Evolutionary conservation across 2,329 filamentous ascomycete genomes (phyloP).

Genomic region (Monosporascus sp.): DNA sequence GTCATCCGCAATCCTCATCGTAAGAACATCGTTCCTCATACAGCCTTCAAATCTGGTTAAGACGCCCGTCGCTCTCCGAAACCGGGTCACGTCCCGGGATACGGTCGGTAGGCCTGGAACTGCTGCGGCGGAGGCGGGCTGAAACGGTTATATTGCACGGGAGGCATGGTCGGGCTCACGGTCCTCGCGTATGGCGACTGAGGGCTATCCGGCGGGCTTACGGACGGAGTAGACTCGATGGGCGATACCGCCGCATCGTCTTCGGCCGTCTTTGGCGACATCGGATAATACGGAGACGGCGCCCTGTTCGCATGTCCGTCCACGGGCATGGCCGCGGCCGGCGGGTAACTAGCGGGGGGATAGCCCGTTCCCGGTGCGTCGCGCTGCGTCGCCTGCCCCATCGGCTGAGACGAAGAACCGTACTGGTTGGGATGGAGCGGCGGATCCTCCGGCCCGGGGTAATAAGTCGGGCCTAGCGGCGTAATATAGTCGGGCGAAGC

Average conservation of each 20-base stretch:
- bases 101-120: neutral
- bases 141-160: neutral
- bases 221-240: neutral
- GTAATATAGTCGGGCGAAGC: neutral
- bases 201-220: neutral
- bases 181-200: neutral
- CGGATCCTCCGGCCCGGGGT: conserved; percentile 6
- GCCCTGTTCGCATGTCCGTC: conserved; percentile 5
- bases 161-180: neutral
- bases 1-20: too few species aligned
- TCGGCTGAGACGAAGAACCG: conserved; percentile 8
- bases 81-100: neutral
- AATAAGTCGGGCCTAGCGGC: neutral
- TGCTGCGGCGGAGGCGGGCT: neutral
- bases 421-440: conserved; percentile 6
- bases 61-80: too few species aligned
- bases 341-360: conserved; percentile 7
- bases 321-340: conserved; percentile 6
- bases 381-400: conserved; percentile 17
- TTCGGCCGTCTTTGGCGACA: neutral
- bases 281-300: conserved; percentile 1
- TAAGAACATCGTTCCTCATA: too few species aligned
- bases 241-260: neutral
- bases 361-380: conserved; percentile 8
- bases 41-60: too few species aligned